Base-by-base conservation (phyloP, 2,329 filamentous ascomycete genomes). In the Zymoseptoria brevis region DNA sequence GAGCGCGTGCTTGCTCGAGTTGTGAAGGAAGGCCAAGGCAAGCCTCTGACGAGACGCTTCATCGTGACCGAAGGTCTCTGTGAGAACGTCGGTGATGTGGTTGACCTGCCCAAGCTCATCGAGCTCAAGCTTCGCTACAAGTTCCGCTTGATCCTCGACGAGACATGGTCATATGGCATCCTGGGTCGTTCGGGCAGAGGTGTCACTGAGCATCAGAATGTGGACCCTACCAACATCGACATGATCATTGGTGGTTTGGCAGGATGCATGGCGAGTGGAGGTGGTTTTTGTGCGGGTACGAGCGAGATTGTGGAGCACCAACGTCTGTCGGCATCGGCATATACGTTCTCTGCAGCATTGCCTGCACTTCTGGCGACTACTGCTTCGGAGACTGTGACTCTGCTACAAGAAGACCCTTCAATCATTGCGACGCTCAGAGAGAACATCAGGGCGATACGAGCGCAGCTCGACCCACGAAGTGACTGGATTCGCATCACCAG, bases 111-210 rank as follows among this genome's bases (percentile, higher is more conserved):
- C 2, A 92, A 87, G 72, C 83, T 99, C 68, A 89, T 97, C 64
- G 93, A 96, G 73, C 81, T 99, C 67, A 96, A 96, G 76, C 86
- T 92, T 67, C 89, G 88, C 74, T 96, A 97, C 83, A 99, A 96
- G 78, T 99, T 97, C 79, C 90, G 94, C 68, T 84, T 99, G 58
- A 96, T 97, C 65, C 85, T 99, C 45, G 94, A 99, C 74, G 94
- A 99, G 79, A 96, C 92, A 1, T 96, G 90, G 87, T 96, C 92
- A 0, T 99, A 97, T 72, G 95, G 93, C 61, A 89, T 97, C 19
- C 83, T 99, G 4, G 94, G 94, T 53, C 84, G 91, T 62, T 96
- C 90, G 24, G 95, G 94, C 19, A 87, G 91, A 56, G 94, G 94
- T 60, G 81, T 97, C 48, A 97, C 94, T 0, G 95, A 99, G 77